Base-by-base conservation (phyloP, 2,329 filamentous ascomycete genomes). In the Verticillium nubilum region DNA sequence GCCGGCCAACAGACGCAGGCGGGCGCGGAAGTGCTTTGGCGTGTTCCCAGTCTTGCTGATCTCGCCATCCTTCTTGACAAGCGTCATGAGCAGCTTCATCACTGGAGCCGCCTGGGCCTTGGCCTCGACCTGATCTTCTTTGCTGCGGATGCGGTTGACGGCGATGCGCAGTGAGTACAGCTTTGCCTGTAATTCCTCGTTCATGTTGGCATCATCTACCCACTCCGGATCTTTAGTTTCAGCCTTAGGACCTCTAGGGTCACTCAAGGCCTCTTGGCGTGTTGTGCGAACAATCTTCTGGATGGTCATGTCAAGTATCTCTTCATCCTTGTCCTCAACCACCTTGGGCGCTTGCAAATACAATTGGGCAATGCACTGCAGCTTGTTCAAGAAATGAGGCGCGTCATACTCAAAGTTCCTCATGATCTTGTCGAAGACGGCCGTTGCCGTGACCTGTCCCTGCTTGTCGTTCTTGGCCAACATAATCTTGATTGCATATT, bases 401-500 rank as follows among this genome's bases (percentile, higher is more conserved):
- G 84, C 82, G 1, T 86, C 90, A 64, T 92, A 93, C 2, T 82
- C 79, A 79, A 90, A 93, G 56, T 86, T 83, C 64, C 91, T 86
- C 64, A 91, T 84, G 61, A 88, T 88, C 70, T 88, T 90, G 59
- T 88, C 84, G 7, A 97, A 75, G 12, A 99, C 81, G 66, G 96
- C 92, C 58, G 89, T 92, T 7, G 92, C 91, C 61, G 92, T 90
- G 77, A 96, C 89, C 68, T 93, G 75, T 65, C 81, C 89, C 72
- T 91, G 95, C 71, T 91, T 95, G 25, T 86, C 81, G 53, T 80
- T 79, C 66, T 87, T 88, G 35, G 90, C 87, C 74, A 97, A 86
- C 58, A 99, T 81, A 64, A 99, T 92, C 28, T 91, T 93, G 55
- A 98, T 87, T 0, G 95, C 95, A 75, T 98, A 92, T 74, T 99